Evolutionary conservation across 2,329 filamentous ascomycete genomes (phyloP).

Genomic region (Podosphaera fusca): DNA sequence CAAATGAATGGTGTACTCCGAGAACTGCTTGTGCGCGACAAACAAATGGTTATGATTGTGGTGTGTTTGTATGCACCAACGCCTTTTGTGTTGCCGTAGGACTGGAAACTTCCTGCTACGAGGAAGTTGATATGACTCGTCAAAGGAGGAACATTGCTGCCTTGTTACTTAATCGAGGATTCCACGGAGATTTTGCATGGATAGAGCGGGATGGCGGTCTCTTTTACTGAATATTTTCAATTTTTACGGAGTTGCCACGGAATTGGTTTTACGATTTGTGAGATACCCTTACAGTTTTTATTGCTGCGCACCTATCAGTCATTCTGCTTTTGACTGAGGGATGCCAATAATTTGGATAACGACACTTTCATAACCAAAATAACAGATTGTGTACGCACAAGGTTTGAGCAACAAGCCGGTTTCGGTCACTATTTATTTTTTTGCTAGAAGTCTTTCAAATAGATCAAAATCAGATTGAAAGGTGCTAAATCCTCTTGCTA

Average conservation of each 20-base stretch:
- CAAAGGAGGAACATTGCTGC: slow-evolving; percentile 40
- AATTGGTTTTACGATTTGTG: neutral
- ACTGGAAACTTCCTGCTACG: slow-evolving; percentile 21
- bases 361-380: no score
- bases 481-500: no score
- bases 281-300: neutral
- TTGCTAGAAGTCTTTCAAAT: no score
- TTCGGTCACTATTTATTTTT: no score
- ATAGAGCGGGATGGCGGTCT: slow-evolving; percentile 4
- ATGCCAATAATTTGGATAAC: no score
- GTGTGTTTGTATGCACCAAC: slow-evolving; percentile 56
- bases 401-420: no score
- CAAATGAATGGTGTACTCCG: slow-evolving; percentile 34
- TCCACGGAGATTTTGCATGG: slow-evolving; percentile 30
- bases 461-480: no score
- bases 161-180: slow-evolving; percentile 43
- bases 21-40: slow-evolving; percentile 31
- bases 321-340: no score
- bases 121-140: slow-evolving; percentile 28
- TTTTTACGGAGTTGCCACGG: neutral
- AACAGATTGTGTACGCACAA: no score
- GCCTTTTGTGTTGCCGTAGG: slow-evolving; percentile 31
- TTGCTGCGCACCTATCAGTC: no score
- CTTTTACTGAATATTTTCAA: neutral
- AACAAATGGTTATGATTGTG: slow-evolving; percentile 49